Evolutionary conservation across 2,329 filamentous ascomycete species (phyloP).

Genomic region (Dothidotthia symphoricarpi): DNA sequence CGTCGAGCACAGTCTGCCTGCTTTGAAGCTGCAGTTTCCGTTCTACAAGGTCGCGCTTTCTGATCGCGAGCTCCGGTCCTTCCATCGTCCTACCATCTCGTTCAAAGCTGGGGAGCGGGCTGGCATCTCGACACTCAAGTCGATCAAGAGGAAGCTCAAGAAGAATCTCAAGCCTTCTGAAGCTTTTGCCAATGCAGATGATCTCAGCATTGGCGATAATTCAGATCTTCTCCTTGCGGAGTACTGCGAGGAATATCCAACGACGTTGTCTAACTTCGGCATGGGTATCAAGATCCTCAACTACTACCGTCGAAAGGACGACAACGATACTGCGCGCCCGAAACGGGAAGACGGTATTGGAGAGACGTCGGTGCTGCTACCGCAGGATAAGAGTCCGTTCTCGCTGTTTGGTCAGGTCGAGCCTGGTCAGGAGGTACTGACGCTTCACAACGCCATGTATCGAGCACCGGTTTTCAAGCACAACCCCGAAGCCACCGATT

Average conservation of each 20-base stretch:
- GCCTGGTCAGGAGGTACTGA: conserved; percentile 83
- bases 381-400: conserved; percentile 94
- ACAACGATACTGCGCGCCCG: conserved; percentile 70
- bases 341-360: conserved; percentile 71
- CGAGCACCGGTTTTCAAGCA: conserved; percentile 92
- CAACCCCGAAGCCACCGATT: conserved; percentile 73
- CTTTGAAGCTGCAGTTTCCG: conserved; percentile 86
- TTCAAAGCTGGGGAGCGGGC: conserved; percentile 70
- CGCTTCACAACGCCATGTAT: conserved; percentile 93
- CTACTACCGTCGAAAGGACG: conserved; percentile 84
- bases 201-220: conserved; percentile 85
- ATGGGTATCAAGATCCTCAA: conserved; percentile 97
- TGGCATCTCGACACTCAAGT: conserved; percentile 67
- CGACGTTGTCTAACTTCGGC: conserved; percentile 90
- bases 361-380: conserved; percentile 81
- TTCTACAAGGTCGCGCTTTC: conserved; percentile 89
- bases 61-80: conserved; percentile 70
- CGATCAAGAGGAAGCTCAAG: conserved; percentile 72
- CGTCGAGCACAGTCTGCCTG: conserved; percentile 93
- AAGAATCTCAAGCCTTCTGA: conserved; percentile 76
- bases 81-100: conserved; percentile 76
- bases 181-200: conserved; percentile 75
- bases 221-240: conserved; percentile 85
- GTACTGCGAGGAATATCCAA: conserved; percentile 91
- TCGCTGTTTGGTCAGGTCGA: conserved; percentile 92